Base-by-base conservation (phyloP, 305 asterid genomes). In the Withania somnifera region DNA sequence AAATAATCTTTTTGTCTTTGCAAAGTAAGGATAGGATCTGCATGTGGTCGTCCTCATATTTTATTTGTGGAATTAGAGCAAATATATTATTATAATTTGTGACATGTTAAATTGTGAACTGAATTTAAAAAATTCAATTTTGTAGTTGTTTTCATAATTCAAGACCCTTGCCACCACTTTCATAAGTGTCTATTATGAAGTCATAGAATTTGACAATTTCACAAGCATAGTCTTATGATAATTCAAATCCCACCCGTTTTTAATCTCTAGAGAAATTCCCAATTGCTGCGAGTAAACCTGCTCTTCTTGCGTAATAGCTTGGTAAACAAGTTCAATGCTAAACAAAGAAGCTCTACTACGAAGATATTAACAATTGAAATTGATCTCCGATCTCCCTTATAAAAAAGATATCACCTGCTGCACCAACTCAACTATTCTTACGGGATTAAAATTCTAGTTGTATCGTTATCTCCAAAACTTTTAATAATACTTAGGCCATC, bases 1-100 rank as follows among this genome's bases (percentile, higher is more conserved):
- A 57, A 22, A 78, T 4, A 22, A 2, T 0, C 2, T 60, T 5
- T 1, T 58, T 58, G 1, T 22, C 1, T 58, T 58, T 0, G 11
- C 0, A 57, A 57, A 0, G 2, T 10, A 11, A 0, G 1, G 26
- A 10, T 1, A 11, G 24, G 11, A 11, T 58, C 0, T 7, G n/a
- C n/a, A n/a, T n/a, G n/a, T n/a, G n/a, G n/a, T n/a, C n/a, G n/a
- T n/a, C n/a, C n/a, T n/a, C n/a, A n/a, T n/a, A n/a, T n/a, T n/a
- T n/a, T n/a, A n/a, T n/a, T n/a, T n/a, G n/a, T n/a, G n/a, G n/a
- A n/a, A n/a, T n/a, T n/a, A n/a, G n/a, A n/a, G n/a, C n/a, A n/a
- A n/a, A n/a, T n/a, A n/a, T n/a, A n/a, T n/a, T n/a, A n/a, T n/a
- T n/a, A n/a, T n/a, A n/a, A n/a, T n/a, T n/a, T n/a, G n/a, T n/a